Percentiles rank a stretch among this genome's conserved stretches.
Evolutionary conservation across 2,329 filamentous ascomycete species (phyloP).

Genomic region (Paraphoma sp.): DNA sequence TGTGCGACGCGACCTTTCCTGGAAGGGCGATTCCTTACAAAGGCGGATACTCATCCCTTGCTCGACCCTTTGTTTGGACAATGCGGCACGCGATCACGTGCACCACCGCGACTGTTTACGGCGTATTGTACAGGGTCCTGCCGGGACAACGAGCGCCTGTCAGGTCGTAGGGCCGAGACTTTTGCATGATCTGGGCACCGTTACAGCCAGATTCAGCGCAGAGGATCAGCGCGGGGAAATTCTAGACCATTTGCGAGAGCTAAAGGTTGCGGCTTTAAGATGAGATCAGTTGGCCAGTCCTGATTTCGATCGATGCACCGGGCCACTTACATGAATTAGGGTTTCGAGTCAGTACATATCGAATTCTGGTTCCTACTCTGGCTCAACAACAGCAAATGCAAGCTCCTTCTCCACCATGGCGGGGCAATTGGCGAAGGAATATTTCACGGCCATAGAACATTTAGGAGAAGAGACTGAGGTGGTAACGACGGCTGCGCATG

Average conservation of each 20-base stretch:
- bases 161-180: not conserved
- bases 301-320: not conserved
- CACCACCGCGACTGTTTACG: not conserved
- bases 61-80: conserved; percentile 1
- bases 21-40: not conserved
- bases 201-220: not conserved
- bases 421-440: not conserved
- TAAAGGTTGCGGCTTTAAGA: not conserved
- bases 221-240: not conserved
- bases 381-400: not conserved
- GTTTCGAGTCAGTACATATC: not conserved
- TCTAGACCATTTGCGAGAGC: not conserved
- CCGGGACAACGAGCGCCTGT: not conserved
- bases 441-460: not conserved
- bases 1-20: not conserved
- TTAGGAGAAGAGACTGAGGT: not conserved
- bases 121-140: not conserved
- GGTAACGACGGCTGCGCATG: not conserved
- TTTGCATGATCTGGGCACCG: not conserved
- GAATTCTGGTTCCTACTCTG: not conserved
- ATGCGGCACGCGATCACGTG: not conserved
- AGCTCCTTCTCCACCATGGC: not conserved
- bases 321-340: not conserved
- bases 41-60: not conserved
- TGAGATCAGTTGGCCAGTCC: not conserved